A percentile compares a stretch with the other conserved stretches of the same genome.
These are phyloP conservation scores for Sclerotinia sclerotiorum DNA, from an alignment of 2,329 filamentous ascomycete genomes.

Conservation along the genomic window DNA sequence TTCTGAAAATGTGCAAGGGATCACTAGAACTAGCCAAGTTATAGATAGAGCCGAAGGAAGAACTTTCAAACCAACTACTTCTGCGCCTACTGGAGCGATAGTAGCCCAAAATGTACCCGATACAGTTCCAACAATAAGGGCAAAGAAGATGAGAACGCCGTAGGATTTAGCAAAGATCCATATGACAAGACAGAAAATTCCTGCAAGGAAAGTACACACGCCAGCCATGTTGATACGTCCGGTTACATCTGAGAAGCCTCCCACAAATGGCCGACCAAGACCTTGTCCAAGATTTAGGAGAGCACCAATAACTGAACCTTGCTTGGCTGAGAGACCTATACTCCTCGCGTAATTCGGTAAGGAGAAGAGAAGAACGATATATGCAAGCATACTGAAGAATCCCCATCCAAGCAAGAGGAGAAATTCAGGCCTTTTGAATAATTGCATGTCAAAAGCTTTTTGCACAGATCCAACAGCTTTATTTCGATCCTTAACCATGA, in stretches of 20 bases:
- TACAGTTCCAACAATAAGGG: constrained; percentile 63
- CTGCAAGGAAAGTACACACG: constrained; percentile 62
- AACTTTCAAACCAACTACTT: constrained; percentile 69
- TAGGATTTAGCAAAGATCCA: constrained; percentile 69
- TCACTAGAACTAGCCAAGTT: constrained; percentile 68
- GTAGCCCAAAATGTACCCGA: constrained; percentile 54
- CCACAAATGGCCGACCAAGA: constrained; percentile 69
- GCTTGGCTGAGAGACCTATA: constrained; percentile 64
- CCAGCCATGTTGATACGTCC: constrained; percentile 73
- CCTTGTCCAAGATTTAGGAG: constrained; percentile 65
- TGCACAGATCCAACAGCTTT: constrained; percentile 67
- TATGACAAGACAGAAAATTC: constrained; percentile 65
- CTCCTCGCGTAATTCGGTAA: constrained; percentile 70
- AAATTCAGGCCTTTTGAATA: constrained; percentile 64
- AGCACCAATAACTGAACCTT: constrained; percentile 71
- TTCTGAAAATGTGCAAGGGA: constrained; percentile 69
- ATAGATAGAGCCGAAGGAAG: constrained; percentile 69
- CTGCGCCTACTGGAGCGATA: constrained; percentile 51
- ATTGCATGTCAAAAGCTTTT: constrained; percentile 60
- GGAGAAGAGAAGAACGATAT: constrained; percentile 75
- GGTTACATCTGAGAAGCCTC: constrained; percentile 67
- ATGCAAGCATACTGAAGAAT: constrained; percentile 70
- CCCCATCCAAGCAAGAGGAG: constrained; percentile 65
- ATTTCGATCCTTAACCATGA: constrained; percentile 71
- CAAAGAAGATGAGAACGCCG: constrained; percentile 69